Evolutionary conservation across 2,329 filamentous ascomycete genomes (phyloP), one percentile per base, ranked within the genome.

Genomic region (Ceratocystis cacaofunesta): DNA sequence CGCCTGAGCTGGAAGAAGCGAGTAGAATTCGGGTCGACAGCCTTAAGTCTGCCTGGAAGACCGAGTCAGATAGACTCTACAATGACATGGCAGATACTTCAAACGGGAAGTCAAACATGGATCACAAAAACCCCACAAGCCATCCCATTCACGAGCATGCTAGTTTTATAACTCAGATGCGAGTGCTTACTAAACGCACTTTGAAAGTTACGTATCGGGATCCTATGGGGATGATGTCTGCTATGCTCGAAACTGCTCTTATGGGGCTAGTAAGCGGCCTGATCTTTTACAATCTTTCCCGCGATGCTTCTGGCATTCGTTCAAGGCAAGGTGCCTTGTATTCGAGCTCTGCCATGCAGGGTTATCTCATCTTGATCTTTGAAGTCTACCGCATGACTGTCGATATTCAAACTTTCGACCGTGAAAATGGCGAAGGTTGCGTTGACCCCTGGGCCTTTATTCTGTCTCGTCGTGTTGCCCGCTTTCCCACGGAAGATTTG

Each of bases 351-450:
- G 86, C 83, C 3, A 77, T 92, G 5, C 88, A 92, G 70, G 87
- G 87, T 1, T 92, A 92, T 71, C 78, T 92, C 2, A 85, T 90
- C 62, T 77, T 92, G 10, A 78, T 90, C 12, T 91, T 89, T 68
- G 89, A 92, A 73, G 85, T 84, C 0, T 92, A 89, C 70, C 83
- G 89, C 3, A 75, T 92, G 66, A 89, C 86, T 0, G 80, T 87
- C 62, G 88, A 92, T 68, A 89, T 92, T 15, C 82, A 83, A 30
- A 79, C 88, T 0, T 92, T 90, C 70, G 88, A 92, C 70, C 84
- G 88, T 65, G 88, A 92, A 71, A 80, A 84, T 41, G 84, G 83
- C 41, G 88, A 92, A 72, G 85, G 86, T 2, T 87, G 89, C 22
- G 86, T 89, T 19, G 82, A 83, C 41, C 82, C 88, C 1, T 74